Evolutionary conservation across 345 rosid genomes (phyloP), one percentile per base, ranked within the genome.

Genomic region (Arabidopsis suecica): DNA sequence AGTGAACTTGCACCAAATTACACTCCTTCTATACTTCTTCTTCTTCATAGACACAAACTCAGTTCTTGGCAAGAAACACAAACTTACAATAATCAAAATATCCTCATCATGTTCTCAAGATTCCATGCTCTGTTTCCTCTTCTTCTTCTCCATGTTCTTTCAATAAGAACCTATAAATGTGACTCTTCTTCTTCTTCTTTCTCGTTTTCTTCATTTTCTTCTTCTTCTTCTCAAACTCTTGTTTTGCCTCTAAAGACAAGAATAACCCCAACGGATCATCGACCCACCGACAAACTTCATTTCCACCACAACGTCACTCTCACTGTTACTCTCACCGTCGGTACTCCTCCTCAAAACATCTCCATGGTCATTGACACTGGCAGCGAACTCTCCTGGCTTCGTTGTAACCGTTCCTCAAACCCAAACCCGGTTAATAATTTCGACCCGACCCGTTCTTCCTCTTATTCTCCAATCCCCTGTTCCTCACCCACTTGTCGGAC

Each of bases 331-430:
- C 83, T 93, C 62, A 73, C 93, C 25, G 92, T 86, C 33, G 98
- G 98, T 22, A 88, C 92, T 7, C 98, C 97, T 18, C 97, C 98
- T 9, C 97, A 93, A 72, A 90, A 87, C 72, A 89, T 88, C 59
- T 82, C 98, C 74, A 84, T 93, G 93, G 98, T 89, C 42, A 72
- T 93, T 37, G 97, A 93, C 88, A 93, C 98, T 4, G 97, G 98
- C 14, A 89, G 96, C 67, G 98, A 93, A 72, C 97, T 90, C 78
- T 84, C 96, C 14, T 93, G 98, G 98, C 85, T 93, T 33, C 89
- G 83, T n/a, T 93, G 98, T 76, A 89, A 87, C 86, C 84, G 33
- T 20, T 51, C 76, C 14, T 6, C 74, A 23, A 72, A 56, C 7
- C 42, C 60, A 9, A 74, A 76, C 69, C 85, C 88, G 69, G 6